A percentile compares a stretch with the other conserved stretches of the same genome.
phyloP scores from a whole-genome alignment of 2,329 filamentous ascomycete genomes.

The Tolypocladium paradoxum region DNA sequence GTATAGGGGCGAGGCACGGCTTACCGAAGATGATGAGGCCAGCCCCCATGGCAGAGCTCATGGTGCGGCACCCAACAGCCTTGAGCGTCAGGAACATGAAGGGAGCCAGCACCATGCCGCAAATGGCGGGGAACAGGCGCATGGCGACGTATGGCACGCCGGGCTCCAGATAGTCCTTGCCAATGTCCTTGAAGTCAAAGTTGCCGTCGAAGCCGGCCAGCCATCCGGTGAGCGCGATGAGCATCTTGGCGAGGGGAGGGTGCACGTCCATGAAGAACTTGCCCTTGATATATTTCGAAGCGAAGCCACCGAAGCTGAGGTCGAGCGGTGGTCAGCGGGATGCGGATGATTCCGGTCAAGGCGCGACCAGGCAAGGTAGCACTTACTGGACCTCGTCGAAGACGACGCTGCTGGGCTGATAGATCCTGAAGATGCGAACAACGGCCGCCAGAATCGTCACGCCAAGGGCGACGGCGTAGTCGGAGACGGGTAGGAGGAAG shows the following conservation, averaged over 20 bases:
- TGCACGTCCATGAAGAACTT: conserved; percentile 99
- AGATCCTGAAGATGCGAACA: conserved; percentile 90
- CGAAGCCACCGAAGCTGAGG: conserved; percentile 87
- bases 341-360: neutral
- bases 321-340: conserved; percentile 8
- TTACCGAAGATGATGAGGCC: conserved; percentile 82
- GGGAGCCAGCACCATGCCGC: conserved; percentile 79
- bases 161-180: conserved; percentile 94
- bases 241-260: conserved; percentile 88
- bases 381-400: conserved; percentile 98
- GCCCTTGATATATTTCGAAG: conserved; percentile 98
- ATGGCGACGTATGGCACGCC: conserved; percentile 95
- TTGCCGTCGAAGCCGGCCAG: conserved; percentile 88
- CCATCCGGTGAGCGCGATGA: conserved; percentile 92
- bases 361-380: conserved; percentile 1
- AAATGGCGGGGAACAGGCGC: conserved; percentile 83
- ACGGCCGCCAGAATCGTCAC: conserved; percentile 66
- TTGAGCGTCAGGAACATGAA: conserved; percentile 93
- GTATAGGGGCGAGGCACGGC: conserved; percentile 18
- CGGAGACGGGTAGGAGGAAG: conserved; percentile 70
- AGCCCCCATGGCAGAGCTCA: conserved; percentile 73
- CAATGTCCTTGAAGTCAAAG: conserved; percentile 99
- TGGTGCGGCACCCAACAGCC: conserved; percentile 77
- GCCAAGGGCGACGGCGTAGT: conserved; percentile 66
- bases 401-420: conserved; percentile 90